Conservation (phyloP, 2,329 filamentous ascomycete species). For the Tolypocladium tundrense region DNA sequence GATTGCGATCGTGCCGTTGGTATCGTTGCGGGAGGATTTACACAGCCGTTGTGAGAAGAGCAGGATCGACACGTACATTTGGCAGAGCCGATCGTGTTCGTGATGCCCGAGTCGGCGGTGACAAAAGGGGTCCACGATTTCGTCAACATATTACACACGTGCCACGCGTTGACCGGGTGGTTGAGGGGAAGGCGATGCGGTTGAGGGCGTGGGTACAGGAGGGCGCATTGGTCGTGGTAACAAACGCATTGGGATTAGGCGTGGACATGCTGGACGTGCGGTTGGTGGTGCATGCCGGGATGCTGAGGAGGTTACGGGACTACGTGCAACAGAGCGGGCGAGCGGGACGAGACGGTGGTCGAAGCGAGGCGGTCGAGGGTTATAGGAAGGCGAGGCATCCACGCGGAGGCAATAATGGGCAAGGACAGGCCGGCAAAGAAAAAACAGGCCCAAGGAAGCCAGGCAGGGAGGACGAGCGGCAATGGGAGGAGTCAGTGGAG, state of each 20-base stretch:
- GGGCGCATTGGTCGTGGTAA: not conserved
- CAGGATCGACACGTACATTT: conserved; percentile 1
- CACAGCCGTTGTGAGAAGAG: not conserved
- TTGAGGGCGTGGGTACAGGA: not conserved
- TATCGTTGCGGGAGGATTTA: conserved; percentile 3
- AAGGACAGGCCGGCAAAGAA: too few relatives aligned
- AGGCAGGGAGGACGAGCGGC: not conserved
- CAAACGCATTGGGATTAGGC: conserved; percentile 2
- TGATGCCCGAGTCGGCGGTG: conserved; percentile 1
- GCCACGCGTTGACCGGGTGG: not conserved
- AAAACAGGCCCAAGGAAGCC: not conserved
- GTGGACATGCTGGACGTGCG: conserved; percentile 3
- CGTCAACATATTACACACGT: not conserved
- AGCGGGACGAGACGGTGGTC: conserved; percentile 2
- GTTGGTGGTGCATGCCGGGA: conserved; percentile 4
- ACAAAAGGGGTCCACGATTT: conserved; percentile 3
- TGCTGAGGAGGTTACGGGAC: conserved; percentile 3
- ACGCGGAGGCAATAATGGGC: too few relatives aligned
- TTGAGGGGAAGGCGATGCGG: not conserved
- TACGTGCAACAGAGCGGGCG: conserved; percentile 5
- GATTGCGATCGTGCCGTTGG: conserved; percentile 6
- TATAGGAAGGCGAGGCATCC: not conserved
- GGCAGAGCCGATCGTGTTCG: conserved; percentile 1
- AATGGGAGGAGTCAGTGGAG: not conserved
- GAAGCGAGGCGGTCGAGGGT: conserved; percentile 3